Evolutionary conservation across 2,329 filamentous ascomycete species (phyloP).

Genomic region (Parafenestella ontariensis): DNA sequence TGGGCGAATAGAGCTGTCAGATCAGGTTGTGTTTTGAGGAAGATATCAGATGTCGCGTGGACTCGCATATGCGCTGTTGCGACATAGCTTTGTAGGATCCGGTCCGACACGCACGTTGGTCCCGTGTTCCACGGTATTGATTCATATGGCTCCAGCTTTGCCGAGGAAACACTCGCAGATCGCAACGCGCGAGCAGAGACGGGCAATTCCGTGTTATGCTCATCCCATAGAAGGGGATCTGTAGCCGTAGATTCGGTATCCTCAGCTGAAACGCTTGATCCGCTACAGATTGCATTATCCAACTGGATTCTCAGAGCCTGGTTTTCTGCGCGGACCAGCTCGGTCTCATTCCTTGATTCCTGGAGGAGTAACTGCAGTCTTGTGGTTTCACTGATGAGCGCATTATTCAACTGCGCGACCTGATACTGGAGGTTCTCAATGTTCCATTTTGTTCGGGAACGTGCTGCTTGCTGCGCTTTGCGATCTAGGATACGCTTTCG

Average conservation of each 20-base stretch:
- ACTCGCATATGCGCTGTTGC: conserved; percentile 7
- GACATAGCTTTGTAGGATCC: conserved; percentile 32
- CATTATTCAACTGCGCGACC: conserved; percentile 22
- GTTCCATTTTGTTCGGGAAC: conserved; percentile 30
- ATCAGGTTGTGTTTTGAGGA: conserved; percentile 12
- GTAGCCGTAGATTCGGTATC: background rate
- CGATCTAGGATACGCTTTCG: conserved; percentile 31
- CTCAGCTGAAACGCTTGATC: background rate
- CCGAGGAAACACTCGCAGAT: background rate
- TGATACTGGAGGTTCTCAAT: conserved; percentile 32
- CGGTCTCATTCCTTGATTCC: background rate
- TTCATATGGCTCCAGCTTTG: conserved; percentile 18
- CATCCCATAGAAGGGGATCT: background rate
- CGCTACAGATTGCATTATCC: background rate
- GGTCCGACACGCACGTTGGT: conserved; percentile 27
- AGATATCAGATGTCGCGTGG: conserved; percentile 2
- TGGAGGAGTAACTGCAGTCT: conserved; percentile 22
- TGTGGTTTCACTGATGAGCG: conserved; percentile 17
- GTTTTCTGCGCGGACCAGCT: conserved; percentile 28
- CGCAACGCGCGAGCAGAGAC: background rate
- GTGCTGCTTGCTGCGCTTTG: conserved; percentile 33
- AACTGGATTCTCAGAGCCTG: conserved; percentile 26
- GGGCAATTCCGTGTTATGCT: background rate
- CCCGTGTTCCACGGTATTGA: conserved; percentile 27
- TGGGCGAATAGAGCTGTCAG: conserved; percentile 24